These are phyloP conservation scores for Sugiyamaella neomexicana DNA, from an alignment of 1,139 yeast genomes.

Conservation along the genomic window DNA sequence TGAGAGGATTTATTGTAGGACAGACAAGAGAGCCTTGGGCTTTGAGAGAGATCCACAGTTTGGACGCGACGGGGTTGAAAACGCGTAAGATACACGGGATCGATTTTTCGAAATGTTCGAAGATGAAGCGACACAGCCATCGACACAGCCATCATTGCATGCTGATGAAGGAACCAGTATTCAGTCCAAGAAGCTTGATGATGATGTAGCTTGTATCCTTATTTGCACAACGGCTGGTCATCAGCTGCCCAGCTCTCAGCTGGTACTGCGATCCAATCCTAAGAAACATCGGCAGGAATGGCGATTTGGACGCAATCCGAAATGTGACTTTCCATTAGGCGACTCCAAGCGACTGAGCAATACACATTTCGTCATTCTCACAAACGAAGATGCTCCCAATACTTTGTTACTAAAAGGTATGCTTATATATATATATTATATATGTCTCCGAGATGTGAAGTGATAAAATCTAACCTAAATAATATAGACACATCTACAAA, in stretches of 20 bases:
- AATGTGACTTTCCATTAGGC: slow-evolving; percentile 63
- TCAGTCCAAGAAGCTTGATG: slow-evolving; percentile 1
- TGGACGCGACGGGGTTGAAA: background rate
- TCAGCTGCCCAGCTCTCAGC: slow-evolving; percentile 11
- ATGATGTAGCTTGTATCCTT: slow-evolving; percentile 21
- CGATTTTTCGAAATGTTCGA: slow-evolving; percentile 74
- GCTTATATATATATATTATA: too few relatives aligned
- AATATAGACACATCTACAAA: slow-evolving; percentile 55
- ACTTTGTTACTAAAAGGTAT: slow-evolving; percentile 24
- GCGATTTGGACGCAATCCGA: slow-evolving; percentile 72
- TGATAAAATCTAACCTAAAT: slow-evolving; percentile 5
- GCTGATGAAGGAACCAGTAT: background rate
- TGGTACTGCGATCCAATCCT: slow-evolving; percentile 18
- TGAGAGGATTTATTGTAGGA: too few relatives aligned
- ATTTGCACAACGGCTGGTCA: slow-evolving; percentile 20
- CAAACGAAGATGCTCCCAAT: slow-evolving; percentile 20
- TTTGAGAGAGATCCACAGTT: background rate
- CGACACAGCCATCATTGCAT: slow-evolving; percentile 21
- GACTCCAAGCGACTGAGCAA: slow-evolving; percentile 73
- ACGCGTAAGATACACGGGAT: background rate
- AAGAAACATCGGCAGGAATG: slow-evolving; percentile 43
- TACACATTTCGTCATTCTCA: slow-evolving; percentile 58
- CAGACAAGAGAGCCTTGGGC: background rate
- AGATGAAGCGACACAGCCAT: slow-evolving; percentile 35
- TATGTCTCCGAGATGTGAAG: too few relatives aligned